A percentile compares a stretch with the other conserved stretches of the same genome.
Evolutionary conservation across 495 filamentous ascomycete genomes (phyloP).

Genomic region (Trichodelitschia bisporula): DNA sequence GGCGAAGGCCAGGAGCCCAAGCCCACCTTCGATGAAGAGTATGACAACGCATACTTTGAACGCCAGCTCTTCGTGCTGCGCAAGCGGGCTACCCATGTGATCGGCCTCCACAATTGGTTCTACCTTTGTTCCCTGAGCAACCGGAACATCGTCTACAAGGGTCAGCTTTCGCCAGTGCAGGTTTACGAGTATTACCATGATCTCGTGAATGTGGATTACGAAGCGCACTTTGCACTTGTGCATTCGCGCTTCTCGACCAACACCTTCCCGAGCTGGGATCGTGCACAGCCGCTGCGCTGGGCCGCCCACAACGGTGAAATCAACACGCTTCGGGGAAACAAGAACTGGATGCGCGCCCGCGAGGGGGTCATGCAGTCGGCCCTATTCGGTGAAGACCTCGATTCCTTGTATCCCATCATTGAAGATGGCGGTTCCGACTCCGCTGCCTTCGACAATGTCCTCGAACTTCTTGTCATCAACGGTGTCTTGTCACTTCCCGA

Average conservation of each 20-base stretch:
- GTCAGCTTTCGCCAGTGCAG: slow-evolving; percentile 82
- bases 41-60: slow-evolving; percentile 74
- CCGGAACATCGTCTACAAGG: slow-evolving; percentile 99
- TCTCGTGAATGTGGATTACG: slow-evolving; percentile 88
- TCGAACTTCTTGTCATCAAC: slow-evolving; percentile 89
- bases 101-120: slow-evolving; percentile 97
- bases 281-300: slow-evolving; percentile 91
- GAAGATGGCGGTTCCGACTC: slow-evolving; percentile 97
- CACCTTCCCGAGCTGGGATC: slow-evolving; percentile 98
- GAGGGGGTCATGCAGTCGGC: slow-evolving; percentile 90
- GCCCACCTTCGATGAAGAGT: slow-evolving; percentile 49
- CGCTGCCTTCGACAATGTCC: slow-evolving; percentile 92
- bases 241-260: slow-evolving; percentile 98
- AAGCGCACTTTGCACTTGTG: slow-evolving; percentile 91
- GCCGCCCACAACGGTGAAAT: slow-evolving; percentile 99
- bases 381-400: slow-evolving; percentile 81
- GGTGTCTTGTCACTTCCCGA: slow-evolving; percentile 91
- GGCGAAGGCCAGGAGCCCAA: slow-evolving; percentile 66
- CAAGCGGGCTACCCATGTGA: slow-evolving; percentile 82
- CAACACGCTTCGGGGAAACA: slow-evolving; percentile 94
- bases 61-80: slow-evolving; percentile 82
- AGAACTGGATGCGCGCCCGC: slow-evolving; percentile 99
- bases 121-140: slow-evolving; percentile 95
- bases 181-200: slow-evolving; percentile 99
- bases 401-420: slow-evolving; percentile 79